Evolutionary conservation across 2,329 filamentous ascomycete species (phyloP), one percentile per base, ranked within the genome.

Genomic region (Zasmidium citrigriseum): DNA sequence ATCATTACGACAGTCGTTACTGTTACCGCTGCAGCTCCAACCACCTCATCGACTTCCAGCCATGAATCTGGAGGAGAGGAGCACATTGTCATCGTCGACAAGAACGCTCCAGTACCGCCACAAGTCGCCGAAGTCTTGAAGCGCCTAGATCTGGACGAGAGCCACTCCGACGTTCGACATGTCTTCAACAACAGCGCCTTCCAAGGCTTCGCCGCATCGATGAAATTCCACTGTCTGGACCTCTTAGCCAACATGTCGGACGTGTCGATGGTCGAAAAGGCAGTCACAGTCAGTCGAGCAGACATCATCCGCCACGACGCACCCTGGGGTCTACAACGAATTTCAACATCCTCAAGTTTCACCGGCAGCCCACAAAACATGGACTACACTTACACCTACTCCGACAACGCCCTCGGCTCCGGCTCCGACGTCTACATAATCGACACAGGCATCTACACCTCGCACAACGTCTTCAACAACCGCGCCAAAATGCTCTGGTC

Each of bases 381-480:
- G 54, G 70, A 75, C 59, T 80, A 76, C 64, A 77, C 73, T 23
- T 81, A 81, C 67, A 60, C 70, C 1, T 78, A 73, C 21, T 70
- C 76, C 34, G 60, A 70, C 48, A 27, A 56, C 7, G 58, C 57
- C 1, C 73, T 77, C 16, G 78, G 77, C 54, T 62, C 66, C 22
- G 76, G 76, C 49, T 73, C 78, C n/a, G 78, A 81, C 56, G 76
- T 81, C 55, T 81, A 81, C 67, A 70, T 81, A 55, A 66, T 81
- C n/a, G 79, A 81, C 64, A 80, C 78, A 3, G 79, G 79, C 59
- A 71, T 81, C 38, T 77, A 78, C 63, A 75, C 73, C n/a, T 65
- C 73, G 7, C 77, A 81, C 66, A 71, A 73, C 48, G 73, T 74
- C 50, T 81, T 81, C 67, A 72, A 64, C n/a, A 75, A 75, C 20